These are phyloP conservation scores for Apiotrichum sp. DNA, from an alignment of 1,284 basidiomycete species.

Conservation along the genomic window DNA sequence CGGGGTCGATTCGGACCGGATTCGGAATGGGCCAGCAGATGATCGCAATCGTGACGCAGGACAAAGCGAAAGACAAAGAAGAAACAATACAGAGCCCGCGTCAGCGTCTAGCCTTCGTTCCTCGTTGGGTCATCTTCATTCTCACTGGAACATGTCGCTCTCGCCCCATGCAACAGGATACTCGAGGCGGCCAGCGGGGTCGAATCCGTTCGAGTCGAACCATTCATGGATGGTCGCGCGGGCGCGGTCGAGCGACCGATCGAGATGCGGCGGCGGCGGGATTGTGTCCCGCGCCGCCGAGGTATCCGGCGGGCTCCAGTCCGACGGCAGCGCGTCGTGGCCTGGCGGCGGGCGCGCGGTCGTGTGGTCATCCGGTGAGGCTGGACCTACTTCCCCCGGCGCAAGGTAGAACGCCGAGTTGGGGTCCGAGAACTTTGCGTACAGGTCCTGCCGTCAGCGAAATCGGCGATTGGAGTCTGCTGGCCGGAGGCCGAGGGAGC, in stretches of 20 bases:
- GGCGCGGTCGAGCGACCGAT: slow-evolving; percentile 9
- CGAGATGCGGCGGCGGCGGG: slow-evolving; percentile 8
- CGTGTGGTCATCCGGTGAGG: slow-evolving; percentile 36
- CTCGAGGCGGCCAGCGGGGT: slow-evolving; percentile 31
- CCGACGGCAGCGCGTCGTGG: not conserved
- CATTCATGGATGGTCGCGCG: slow-evolving; percentile 16
- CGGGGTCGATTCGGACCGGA: too few relatives aligned
- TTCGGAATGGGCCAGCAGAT: too few relatives aligned
- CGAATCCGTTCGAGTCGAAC: slow-evolving; percentile 31
- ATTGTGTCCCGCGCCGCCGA: slow-evolving; percentile 2
- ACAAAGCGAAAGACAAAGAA: too few relatives aligned
- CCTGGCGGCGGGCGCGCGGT: slow-evolving; percentile 19
- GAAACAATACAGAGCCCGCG: not conserved
- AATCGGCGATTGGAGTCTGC: too few relatives aligned
- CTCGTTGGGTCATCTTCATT: not conserved
- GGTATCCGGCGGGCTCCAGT: slow-evolving; percentile 3
- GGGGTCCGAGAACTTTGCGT: slow-evolving; percentile 37
- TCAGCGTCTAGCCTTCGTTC: too few relatives aligned
- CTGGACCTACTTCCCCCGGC: slow-evolving; percentile 33
- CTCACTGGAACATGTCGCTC: slow-evolving; percentile 43
- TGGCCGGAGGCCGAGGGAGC: too few relatives aligned
- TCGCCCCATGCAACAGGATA: slow-evolving; percentile 47
- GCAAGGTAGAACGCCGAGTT: slow-evolving; percentile 37
- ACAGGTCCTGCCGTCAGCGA: slow-evolving; percentile 22
- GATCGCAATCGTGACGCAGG: slow-evolving; percentile 2